A percentile compares a stretch with the other conserved stretches of the same genome.
These are phyloP conservation scores for Linum trigynum DNA, from an alignment of 345 rosid species.

Conservation along the genomic window DNA sequence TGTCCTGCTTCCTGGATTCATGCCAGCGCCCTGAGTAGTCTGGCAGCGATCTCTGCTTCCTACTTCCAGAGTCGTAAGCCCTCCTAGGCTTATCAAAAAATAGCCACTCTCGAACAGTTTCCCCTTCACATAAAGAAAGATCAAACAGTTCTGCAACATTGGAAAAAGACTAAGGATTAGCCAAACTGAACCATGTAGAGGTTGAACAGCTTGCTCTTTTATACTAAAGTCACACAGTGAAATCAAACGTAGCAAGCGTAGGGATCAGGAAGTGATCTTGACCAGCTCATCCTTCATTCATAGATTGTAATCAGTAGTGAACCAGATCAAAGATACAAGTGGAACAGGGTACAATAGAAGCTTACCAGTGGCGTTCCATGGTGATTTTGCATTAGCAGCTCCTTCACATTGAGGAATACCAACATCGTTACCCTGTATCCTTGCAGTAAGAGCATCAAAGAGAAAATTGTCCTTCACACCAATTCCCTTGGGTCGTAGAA, in stretches of 20 bases:
- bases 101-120: slow-evolving; percentile 76
- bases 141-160: slow-evolving; percentile 59
- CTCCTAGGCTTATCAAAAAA: slow-evolving; percentile 83
- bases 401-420: slow-evolving; percentile 89
- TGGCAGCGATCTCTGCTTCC: slow-evolving; percentile 89
- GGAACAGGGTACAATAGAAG: neutral
- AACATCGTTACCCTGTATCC: slow-evolving; percentile 62
- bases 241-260: neutral
- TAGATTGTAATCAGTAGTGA: neutral
- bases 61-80: slow-evolving; percentile 81
- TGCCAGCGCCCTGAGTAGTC: slow-evolving; percentile 89
- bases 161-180: slow-evolving; percentile 8
- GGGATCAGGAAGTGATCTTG: neutral
- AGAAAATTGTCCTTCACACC: slow-evolving; percentile 63
- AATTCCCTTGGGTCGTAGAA: slow-evolving; percentile 67
- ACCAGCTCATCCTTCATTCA: neutral
- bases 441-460: slow-evolving; percentile 50
- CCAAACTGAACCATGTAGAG: slow-evolving; percentile 2
- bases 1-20: slow-evolving; percentile 76
- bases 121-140: slow-evolving; percentile 51
- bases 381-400: slow-evolving; percentile 68
- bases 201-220: neutral
- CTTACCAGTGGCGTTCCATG: slow-evolving; percentile 82
- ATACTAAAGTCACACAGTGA: neutral
- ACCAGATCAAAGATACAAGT: neutral